Evolutionary conservation across 371 early-diverging fungal species (phyloP).

Genomic region (Funneliformis caledonium): DNA sequence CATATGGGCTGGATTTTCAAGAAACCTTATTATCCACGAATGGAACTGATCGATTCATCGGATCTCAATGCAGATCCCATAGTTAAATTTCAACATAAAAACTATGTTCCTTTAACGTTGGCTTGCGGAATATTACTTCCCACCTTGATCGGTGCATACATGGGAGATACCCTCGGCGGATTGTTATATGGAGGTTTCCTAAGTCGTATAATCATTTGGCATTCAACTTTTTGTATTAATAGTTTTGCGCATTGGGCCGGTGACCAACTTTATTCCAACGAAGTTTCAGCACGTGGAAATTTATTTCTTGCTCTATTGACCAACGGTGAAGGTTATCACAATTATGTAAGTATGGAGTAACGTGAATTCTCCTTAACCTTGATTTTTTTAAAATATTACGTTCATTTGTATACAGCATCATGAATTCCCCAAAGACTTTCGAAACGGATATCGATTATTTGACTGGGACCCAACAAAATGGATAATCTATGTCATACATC

Average conservation of each 20-base stretch:
- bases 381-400: neutral
- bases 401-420: conserved; percentile 57
- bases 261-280: conserved; percentile 46
- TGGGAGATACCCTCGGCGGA: conserved; percentile 88
- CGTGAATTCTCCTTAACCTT: neutral
- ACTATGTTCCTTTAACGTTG: conserved; percentile 76
- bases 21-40: conserved; percentile 66
- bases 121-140: conserved; percentile 75
- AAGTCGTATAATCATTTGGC: conserved; percentile 80
- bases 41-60: conserved; percentile 81
- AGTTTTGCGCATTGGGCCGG: conserved; percentile 82
- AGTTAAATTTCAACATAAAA: conserved; percentile 83
- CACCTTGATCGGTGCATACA: conserved; percentile 80
- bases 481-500: conserved; percentile 67
- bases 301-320: conserved; percentile 62
- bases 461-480: conserved; percentile 88
- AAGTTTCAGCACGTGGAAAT: conserved; percentile 33
- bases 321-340: conserved; percentile 86
- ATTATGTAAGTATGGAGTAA: conserved; percentile 53
- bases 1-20: conserved; percentile 92
- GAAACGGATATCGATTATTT: conserved; percentile 87
- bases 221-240: conserved; percentile 93
- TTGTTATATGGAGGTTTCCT: conserved; percentile 81
- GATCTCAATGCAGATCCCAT: conserved; percentile 83
- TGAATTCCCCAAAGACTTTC: conserved; percentile 94